Conservation (phyloP, 768 basidiomycete genomes). For the Russula griseocarnosa region DNA sequence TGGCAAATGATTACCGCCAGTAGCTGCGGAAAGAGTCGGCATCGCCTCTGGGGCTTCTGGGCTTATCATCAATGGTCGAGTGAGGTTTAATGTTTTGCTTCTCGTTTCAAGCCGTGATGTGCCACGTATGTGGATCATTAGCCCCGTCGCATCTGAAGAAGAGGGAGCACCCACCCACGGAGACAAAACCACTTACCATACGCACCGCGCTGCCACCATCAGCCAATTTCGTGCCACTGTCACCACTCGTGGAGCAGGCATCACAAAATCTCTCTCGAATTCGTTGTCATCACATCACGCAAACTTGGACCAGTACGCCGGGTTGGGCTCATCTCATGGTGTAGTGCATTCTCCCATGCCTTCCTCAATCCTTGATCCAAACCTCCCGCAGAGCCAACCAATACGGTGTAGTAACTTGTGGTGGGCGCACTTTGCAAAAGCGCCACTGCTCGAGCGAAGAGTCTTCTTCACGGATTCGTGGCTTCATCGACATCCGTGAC, state of each 20-base stretch:
- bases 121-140: slow-evolving; percentile 57
- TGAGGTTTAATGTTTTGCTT: slow-evolving; percentile 38
- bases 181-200: slow-evolving; percentile 3
- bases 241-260: slow-evolving; percentile 37
- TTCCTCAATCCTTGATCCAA: slow-evolving; percentile 44
- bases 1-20: slow-evolving; percentile 38
- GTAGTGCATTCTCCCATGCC: slow-evolving; percentile 33
- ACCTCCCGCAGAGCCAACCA: slow-evolving; percentile 41
- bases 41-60: slow-evolving; percentile 58
- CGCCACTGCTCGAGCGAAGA: slow-evolving; percentile 59
- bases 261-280: slow-evolving; percentile 30
- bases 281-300: slow-evolving; percentile 21
- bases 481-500: slow-evolving; percentile 61
- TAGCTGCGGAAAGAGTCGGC: slow-evolving; percentile 54
- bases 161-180: neutral
- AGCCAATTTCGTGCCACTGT: slow-evolving; percentile 35
- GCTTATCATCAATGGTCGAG: slow-evolving; percentile 79
- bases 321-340: slow-evolving; percentile 21
- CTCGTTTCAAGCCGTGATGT: slow-evolving; percentile 3
- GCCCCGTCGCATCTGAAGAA: slow-evolving; percentile 56
- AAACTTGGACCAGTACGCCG: slow-evolving; percentile 21
- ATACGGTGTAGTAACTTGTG: slow-evolving; percentile 68
- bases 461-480: slow-evolving; percentile 28
- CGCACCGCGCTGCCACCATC: slow-evolving; percentile 30
- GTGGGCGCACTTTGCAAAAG: slow-evolving; percentile 72